These are phyloP conservation scores for Ceriops decandra DNA, from an alignment of 345 rosid species.

Conservation along the genomic window DNA sequence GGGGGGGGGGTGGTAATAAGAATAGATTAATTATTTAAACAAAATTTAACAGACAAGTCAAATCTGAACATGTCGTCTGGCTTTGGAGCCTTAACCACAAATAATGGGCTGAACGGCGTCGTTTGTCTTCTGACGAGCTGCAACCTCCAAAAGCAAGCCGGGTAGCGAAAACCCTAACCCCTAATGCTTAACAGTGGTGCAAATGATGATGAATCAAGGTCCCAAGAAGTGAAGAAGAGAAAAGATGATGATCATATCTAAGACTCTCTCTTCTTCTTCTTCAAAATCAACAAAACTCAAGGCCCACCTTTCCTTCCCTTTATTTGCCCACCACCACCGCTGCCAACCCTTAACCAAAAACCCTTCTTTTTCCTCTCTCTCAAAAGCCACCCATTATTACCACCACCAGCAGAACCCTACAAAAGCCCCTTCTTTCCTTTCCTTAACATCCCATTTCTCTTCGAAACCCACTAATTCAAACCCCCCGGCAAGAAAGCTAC, in stretches of 20 bases:
- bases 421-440: conserved; percentile 17
- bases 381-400: background rate
- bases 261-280: conserved; percentile 44
- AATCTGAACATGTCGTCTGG: no score
- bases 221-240: background rate
- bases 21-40: no score
- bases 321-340: conserved; percentile 16
- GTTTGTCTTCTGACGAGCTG: background rate
- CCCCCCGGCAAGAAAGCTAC: conserved; percentile 6
- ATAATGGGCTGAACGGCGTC: background rate
- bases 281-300: conserved; percentile 44
- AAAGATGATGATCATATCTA: conserved; percentile 40
- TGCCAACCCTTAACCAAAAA: conserved; percentile 4
- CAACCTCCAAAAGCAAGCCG: no score
- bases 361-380: conserved; percentile 6
- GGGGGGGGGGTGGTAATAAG: no score
- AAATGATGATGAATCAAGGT: background rate
- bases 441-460: conserved; percentile 24
- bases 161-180: conserved; percentile 20
- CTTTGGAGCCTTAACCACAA: no score
- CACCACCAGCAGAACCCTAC: conserved; percentile 3
- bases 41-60: no score
- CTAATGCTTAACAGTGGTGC: background rate
- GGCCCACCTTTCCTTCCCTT: conserved; percentile 31
- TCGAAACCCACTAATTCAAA: conserved; percentile 19